Percentiles rank a stretch among this genome's conserved stretches.
Conservation (phyloP, 495 filamentous ascomycete genomes). For the Extremus antarcticus region DNA sequence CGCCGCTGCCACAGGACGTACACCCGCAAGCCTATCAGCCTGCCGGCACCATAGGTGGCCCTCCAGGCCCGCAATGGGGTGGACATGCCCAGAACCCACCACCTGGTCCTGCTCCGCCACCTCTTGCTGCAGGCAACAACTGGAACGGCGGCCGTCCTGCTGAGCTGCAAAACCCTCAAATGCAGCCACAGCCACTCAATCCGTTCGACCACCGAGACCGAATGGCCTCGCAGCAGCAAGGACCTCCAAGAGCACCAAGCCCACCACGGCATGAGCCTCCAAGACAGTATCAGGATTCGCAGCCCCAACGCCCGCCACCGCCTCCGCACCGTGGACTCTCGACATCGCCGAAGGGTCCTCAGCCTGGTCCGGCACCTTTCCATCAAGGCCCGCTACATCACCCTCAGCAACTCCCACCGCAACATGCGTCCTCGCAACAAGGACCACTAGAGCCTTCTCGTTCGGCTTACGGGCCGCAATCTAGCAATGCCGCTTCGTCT, state of each 20-base stretch:
- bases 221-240: slow-evolving; percentile 43
- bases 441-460: slow-evolving; percentile 9
- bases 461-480: slow-evolving; percentile 3
- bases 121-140: slow-evolving; percentile 39
- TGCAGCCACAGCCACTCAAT: slow-evolving; percentile 53
- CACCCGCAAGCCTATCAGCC: slow-evolving; percentile 42
- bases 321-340: slow-evolving; percentile 39
- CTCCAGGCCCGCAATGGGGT: slow-evolving; percentile 68
- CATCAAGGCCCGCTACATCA: slow-evolving; percentile 52
- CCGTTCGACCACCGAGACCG: slow-evolving; percentile 70
- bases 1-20: slow-evolving; percentile 71
- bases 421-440: too few species aligned
- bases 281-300: slow-evolving; percentile 59
- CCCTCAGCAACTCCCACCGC: slow-evolving; percentile 34
- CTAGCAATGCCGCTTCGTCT: slow-evolving; percentile 33
- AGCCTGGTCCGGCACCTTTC: slow-evolving; percentile 50
- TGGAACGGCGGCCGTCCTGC: slow-evolving; percentile 70
- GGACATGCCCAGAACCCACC: slow-evolving; percentile 52
- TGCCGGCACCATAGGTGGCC: slow-evolving; percentile 38
- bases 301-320: slow-evolving; percentile 45
- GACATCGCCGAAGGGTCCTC: slow-evolving; percentile 52
- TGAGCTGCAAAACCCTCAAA: slow-evolving; percentile 59
- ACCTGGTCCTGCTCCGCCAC: slow-evolving; percentile 32
- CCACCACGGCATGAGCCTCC: slow-evolving; percentile 51
- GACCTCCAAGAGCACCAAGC: slow-evolving; percentile 45